These are phyloP conservation scores for Onygenales sp. DNA, from an alignment of 2,329 filamentous ascomycete genomes.

Conservation along the genomic window DNA sequence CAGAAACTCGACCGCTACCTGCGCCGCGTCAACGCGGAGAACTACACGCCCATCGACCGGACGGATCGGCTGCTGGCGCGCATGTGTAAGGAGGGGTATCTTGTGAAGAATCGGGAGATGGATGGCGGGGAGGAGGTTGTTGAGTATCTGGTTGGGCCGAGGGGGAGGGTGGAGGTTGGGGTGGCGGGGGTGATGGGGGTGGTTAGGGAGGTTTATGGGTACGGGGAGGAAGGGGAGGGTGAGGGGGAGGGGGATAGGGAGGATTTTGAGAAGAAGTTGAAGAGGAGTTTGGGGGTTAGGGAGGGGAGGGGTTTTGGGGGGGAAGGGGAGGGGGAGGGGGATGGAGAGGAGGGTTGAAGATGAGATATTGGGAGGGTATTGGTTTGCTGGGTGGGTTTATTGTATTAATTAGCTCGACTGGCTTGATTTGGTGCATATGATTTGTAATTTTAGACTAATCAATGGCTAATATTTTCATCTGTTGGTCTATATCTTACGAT, in stretches of 20 bases:
- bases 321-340: neutral
- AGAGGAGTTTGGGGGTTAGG: constrained; percentile 51
- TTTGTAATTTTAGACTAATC: no score
- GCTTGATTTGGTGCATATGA: no score
- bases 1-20: constrained; percentile 70
- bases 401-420: no score
- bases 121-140: constrained; percentile 63
- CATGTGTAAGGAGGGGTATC: constrained; percentile 74
- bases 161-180: constrained; percentile 77
- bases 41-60: constrained; percentile 63
- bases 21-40: constrained; percentile 62
- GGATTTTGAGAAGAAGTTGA: constrained; percentile 52
- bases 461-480: no score
- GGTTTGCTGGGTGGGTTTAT: no score
- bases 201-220: constrained; percentile 49
- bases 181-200: constrained; percentile 64
- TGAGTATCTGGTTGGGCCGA: constrained; percentile 75
- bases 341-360: neutral
- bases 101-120: constrained; percentile 63
- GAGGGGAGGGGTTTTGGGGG: constrained; percentile 2
- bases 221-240: constrained; percentile 13
- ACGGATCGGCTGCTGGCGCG: constrained; percentile 66
- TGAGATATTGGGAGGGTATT: neutral
- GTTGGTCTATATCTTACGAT: no score
- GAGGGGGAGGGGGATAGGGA: constrained; percentile 42